Percentiles rank a stretch among this genome's conserved stretches.
Evolutionary conservation across 805 yeast species (phyloP).

Genomic region (Ogataea siamensis): DNA sequence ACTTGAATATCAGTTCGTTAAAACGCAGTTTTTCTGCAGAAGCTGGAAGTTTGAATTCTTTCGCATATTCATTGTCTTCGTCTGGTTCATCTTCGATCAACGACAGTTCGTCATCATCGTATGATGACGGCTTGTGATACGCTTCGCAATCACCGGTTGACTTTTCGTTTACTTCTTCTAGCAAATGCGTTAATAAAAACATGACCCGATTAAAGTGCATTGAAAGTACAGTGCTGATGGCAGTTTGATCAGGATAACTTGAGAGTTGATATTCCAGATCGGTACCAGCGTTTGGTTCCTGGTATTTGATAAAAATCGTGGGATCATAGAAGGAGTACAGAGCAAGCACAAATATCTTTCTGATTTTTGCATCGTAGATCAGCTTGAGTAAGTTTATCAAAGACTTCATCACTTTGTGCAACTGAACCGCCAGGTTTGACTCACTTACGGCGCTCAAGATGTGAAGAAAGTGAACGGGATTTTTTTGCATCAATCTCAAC

Average conservation of each 20-base stretch:
- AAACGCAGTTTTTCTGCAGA: constrained; percentile 45
- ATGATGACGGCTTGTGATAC: constrained; percentile 44
- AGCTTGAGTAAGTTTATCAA: constrained; percentile 37
- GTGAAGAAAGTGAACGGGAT: constrained; percentile 36
- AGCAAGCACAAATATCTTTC: constrained; percentile 46
- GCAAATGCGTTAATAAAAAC: constrained; percentile 36
- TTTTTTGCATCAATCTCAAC: constrained; percentile 39
- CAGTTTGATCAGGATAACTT: constrained; percentile 23
- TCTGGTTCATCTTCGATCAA: constrained; percentile 24
- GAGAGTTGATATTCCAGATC: constrained; percentile 28
- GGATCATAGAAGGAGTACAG: constrained; percentile 30
- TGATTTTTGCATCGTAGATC: constrained; percentile 71
- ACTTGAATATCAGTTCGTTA: constrained; percentile 34
- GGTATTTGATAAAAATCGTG: constrained; percentile 14
- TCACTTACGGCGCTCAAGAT: constrained; percentile 35
- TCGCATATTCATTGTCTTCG: constrained; percentile 27
- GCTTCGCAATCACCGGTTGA: constrained; percentile 53
- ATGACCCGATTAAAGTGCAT: constrained; percentile 29
- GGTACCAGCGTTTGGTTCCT: constrained; percentile 18
- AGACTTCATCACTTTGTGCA: constrained; percentile 24
- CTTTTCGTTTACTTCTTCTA: constrained; percentile 75
- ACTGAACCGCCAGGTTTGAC: constrained; percentile 15
- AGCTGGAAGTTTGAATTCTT: constrained; percentile 28
- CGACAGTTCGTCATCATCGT: constrained; percentile 35
- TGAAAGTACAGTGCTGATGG: constrained; percentile 25